Percentiles rank a stretch among this genome's conserved stretches.
Evolutionary conservation across 768 basidiomycete species (phyloP).

Genomic region (Pleurotus tuoliensis): DNA sequence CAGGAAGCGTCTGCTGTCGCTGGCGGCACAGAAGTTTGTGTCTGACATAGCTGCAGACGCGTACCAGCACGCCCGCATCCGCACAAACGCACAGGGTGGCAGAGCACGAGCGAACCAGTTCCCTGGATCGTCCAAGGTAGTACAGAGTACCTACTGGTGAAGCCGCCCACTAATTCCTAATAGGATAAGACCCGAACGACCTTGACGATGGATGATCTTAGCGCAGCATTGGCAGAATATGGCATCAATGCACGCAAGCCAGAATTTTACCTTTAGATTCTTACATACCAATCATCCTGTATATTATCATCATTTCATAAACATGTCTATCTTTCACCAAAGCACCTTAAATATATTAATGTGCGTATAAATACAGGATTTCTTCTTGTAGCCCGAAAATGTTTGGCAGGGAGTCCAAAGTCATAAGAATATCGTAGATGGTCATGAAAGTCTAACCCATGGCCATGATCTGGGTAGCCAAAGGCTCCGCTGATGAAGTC

Average conservation of each 20-base stretch:
- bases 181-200: constrained; percentile 92
- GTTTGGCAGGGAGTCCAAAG: not conserved
- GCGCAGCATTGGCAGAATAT: constrained; percentile 90
- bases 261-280: constrained; percentile 77
- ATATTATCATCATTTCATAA: not conserved
- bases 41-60: constrained; percentile 96
- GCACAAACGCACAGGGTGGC: constrained; percentile 81
- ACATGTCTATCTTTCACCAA: not conserved
- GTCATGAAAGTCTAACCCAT: constrained; percentile 1
- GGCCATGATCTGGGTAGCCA: not conserved
- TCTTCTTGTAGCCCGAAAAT: not conserved
- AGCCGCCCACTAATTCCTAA: too few species aligned
- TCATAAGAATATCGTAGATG: not conserved
- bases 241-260: constrained; percentile 93
- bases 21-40: constrained; percentile 97
- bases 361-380: not conserved
- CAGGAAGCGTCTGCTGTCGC: constrained; percentile 90
- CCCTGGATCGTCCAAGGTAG: constrained; percentile 61
- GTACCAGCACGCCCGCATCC: constrained; percentile 95
- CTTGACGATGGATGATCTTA: constrained; percentile 95
- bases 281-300: not conserved
- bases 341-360: not conserved
- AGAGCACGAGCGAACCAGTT: constrained; percentile 65
- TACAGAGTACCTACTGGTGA: constrained; percentile 11
- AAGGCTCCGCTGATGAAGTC: not conserved